A percentile compares a stretch with the other conserved stretches of the same genome.
phyloP scores from a whole-genome alignment of 192 early-diverging fungal genomes.

The Umbelopsis sp. region DNA sequence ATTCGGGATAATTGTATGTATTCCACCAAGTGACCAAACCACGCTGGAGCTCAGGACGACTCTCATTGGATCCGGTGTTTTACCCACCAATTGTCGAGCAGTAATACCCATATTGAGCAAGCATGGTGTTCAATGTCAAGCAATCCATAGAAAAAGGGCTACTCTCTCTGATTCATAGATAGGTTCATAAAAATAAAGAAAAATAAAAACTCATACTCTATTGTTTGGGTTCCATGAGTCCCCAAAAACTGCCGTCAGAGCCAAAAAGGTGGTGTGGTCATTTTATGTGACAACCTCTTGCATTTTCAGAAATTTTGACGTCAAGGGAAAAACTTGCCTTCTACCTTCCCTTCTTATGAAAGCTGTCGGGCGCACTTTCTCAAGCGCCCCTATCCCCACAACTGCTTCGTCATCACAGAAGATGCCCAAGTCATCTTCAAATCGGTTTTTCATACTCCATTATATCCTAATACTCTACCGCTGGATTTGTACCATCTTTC shows the following conservation, averaged over 20 bases:
- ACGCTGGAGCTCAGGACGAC: background rate
- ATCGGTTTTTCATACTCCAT: slow-evolving; percentile 18
- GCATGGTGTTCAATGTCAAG: too few species aligned
- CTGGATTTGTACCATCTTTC: slow-evolving; percentile 19
- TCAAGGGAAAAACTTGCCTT: slow-evolving; percentile 12
- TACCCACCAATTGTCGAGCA: too few species aligned
- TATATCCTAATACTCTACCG: slow-evolving; percentile 19
- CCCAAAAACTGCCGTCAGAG: too few species aligned
- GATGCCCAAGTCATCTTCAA: slow-evolving; percentile 16
- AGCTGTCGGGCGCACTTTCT: slow-evolving; percentile 20
- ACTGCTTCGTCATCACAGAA: slow-evolving; percentile 13
- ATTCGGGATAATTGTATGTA: slow-evolving; percentile 11
- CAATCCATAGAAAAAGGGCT: too few species aligned
- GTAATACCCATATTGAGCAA: too few species aligned
- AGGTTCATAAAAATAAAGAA: too few species aligned
- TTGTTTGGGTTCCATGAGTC: too few species aligned
- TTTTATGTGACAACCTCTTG: slow-evolving; percentile 15
- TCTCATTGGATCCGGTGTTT: slow-evolving; percentile 6
- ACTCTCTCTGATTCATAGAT: too few species aligned
- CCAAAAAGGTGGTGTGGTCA: too few species aligned
- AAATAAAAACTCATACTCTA: too few species aligned
- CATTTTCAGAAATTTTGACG: slow-evolving; percentile 14
- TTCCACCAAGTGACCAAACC: background rate
- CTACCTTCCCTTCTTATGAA: slow-evolving; percentile 22
- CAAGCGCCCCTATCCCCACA: slow-evolving; percentile 4